Evolutionary conservation across 2,329 filamentous ascomycete species (phyloP).

Genomic region (Aspergillus sp.): DNA sequence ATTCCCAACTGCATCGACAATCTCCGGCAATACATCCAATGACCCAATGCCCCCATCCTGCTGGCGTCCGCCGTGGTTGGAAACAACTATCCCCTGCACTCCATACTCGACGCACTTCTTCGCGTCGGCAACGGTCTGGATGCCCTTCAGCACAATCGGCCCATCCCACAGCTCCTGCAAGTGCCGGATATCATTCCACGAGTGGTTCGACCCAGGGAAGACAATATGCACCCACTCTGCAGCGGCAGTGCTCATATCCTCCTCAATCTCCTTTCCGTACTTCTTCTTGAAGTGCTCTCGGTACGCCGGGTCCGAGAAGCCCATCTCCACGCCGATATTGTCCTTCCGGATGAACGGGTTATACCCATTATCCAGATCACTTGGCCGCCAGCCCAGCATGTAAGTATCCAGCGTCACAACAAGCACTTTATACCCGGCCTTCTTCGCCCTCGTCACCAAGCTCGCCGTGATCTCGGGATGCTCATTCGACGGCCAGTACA

Average conservation of each 20-base stretch:
- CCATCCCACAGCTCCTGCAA: constrained; percentile 54
- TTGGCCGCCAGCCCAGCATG: constrained; percentile 65
- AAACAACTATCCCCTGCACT: background rate
- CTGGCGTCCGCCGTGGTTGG: constrained; percentile 6
- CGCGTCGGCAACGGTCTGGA: background rate
- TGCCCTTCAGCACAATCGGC: constrained; percentile 5
- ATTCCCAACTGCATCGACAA: constrained; percentile 3
- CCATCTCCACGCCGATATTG: constrained; percentile 56
- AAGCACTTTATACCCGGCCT: constrained; percentile 61
- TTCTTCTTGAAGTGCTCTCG: constrained; percentile 50
- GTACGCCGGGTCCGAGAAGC: constrained; percentile 67
- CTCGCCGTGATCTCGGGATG: constrained; percentile 62
- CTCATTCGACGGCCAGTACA: constrained; percentile 68
- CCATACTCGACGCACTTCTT: background rate
- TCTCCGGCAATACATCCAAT: constrained; percentile 1
- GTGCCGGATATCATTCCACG: constrained; percentile 60
- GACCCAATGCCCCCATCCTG: constrained; percentile 2
- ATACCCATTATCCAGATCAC: constrained; percentile 62
- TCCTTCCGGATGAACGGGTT: constrained; percentile 28
- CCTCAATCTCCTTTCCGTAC: constrained; percentile 43
- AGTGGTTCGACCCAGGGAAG: constrained; percentile 54
- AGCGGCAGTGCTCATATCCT: constrained; percentile 48
- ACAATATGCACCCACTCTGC: constrained; percentile 53
- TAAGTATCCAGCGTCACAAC: constrained; percentile 74
- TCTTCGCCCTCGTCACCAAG: constrained; percentile 60